These are phyloP conservation scores for Irpex sp. DNA, from an alignment of 1,284 basidiomycete genomes.

Conservation along the genomic window DNA sequence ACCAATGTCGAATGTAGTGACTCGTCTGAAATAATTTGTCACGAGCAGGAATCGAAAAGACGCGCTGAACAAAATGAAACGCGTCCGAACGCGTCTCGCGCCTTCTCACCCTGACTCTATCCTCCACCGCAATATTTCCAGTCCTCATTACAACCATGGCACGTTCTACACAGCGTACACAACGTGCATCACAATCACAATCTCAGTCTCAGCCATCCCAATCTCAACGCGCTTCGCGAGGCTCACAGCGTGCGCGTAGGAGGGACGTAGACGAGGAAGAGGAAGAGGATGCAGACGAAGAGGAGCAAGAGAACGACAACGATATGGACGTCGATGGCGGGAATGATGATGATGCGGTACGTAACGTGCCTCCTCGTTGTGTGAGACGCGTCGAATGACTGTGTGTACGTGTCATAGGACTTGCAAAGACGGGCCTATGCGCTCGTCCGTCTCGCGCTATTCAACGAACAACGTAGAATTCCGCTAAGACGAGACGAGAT, in stretches of 20 bases:
- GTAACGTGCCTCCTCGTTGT: background rate
- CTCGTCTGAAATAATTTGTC: background rate
- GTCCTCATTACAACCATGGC: constrained; percentile 4
- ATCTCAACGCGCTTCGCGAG: constrained; percentile 10
- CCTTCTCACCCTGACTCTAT: background rate
- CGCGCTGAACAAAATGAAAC: background rate
- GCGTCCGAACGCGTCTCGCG: background rate
- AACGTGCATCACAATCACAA: constrained; percentile 28
- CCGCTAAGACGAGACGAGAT: constrained; percentile 72
- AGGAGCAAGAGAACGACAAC: background rate
- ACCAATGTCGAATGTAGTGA: too few species aligned
- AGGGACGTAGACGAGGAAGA: constrained; percentile 15
- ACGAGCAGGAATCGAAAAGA: background rate
- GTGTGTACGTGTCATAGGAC: constrained; percentile 38
- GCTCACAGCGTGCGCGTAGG: background rate
- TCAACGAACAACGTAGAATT: constrained; percentile 59
- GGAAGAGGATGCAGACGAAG: constrained; percentile 3
- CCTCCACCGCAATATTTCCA: background rate
- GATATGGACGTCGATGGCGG: constrained; percentile 17
- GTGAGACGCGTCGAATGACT: background rate
- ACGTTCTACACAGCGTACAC: constrained; percentile 21
- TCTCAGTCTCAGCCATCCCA: constrained; percentile 25
- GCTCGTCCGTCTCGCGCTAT: constrained; percentile 71
- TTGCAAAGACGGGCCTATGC: constrained; percentile 55
- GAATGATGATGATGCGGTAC: constrained; percentile 16